phyloP scores from a whole-genome alignment of 805 yeast species.

The Suhomyces kilbournensis region DNA sequence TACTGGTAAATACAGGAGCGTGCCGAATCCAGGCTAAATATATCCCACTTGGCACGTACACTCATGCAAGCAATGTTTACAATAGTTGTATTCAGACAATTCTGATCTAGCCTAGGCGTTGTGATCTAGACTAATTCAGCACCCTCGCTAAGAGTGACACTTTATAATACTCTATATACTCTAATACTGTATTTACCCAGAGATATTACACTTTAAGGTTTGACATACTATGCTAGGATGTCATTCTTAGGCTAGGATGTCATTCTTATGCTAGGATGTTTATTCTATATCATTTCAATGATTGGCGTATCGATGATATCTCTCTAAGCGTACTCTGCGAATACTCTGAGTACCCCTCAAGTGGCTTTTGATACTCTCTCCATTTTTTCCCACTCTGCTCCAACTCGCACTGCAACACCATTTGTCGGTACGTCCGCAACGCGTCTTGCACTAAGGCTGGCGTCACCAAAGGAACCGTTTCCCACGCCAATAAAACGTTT shows the following conservation, averaged over 20 bases:
- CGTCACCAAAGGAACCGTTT: conserved; percentile 4
- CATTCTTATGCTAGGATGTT: too few species aligned
- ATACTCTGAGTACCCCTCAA: not conserved
- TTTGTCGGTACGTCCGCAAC: conserved; percentile 4
- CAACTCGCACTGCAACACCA: conserved; percentile 3
- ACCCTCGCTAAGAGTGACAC: too few species aligned
- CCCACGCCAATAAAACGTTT: conserved; percentile 9
- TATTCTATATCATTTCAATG: not conserved
- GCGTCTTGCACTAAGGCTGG: conserved; percentile 8
- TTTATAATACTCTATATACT: too few species aligned
- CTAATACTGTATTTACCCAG: too few species aligned
- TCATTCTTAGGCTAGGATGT: too few species aligned
- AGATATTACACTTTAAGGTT: too few species aligned
- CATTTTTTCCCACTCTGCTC: not conserved
- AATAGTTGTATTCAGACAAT: too few species aligned
- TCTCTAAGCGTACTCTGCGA: not conserved
- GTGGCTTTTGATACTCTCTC: too few species aligned
- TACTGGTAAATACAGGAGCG: not conserved
- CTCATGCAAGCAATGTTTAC: not conserved
- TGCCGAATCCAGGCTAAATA: not conserved
- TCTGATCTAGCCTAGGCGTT: too few species aligned
- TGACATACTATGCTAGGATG: too few species aligned
- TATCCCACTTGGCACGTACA: not conserved
- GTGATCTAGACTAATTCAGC: too few species aligned
- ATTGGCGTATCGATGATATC: not conserved